A percentile compares a stretch with the other conserved stretches of the same genome.
Conservation (phyloP, 768 basidiomycete species). For the Roridomyces roridus region DNA sequence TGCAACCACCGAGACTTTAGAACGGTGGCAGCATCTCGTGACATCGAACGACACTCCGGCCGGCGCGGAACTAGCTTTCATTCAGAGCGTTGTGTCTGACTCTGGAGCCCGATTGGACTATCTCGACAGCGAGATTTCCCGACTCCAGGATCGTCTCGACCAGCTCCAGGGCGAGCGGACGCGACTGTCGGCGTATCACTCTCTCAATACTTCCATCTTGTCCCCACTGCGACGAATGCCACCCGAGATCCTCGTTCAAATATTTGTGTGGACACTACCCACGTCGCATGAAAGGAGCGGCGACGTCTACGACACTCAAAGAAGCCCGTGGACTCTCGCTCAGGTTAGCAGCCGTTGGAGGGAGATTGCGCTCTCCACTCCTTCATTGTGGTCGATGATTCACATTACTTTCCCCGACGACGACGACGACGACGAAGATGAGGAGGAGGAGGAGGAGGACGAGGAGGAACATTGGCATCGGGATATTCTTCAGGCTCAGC, state of each 20-base stretch:
- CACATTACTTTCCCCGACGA: background rate
- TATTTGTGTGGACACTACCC: background rate
- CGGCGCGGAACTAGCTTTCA: background rate
- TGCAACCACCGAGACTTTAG: too few relatives aligned
- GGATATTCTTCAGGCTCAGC: background rate
- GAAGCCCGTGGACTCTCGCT: too few relatives aligned
- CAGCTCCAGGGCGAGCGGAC: background rate
- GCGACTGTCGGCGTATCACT: background rate
- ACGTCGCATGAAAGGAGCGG: background rate
- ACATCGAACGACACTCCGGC: background rate
- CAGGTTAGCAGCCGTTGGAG: background rate
- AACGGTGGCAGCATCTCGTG: too few relatives aligned
- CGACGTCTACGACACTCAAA: too few relatives aligned
- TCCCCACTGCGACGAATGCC: background rate
- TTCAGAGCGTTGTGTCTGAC: background rate
- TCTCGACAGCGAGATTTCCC: background rate
- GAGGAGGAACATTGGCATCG: background rate
- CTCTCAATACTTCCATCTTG: background rate
- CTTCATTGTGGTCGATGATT: background rate
- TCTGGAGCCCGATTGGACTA: background rate
- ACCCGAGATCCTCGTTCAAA: background rate
- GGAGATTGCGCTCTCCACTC: background rate
- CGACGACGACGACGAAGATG: too few relatives aligned
- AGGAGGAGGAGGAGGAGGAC: too few relatives aligned
- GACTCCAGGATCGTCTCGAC: background rate